Evolutionary conservation across 2,329 filamentous ascomycete genomes (phyloP).

Genomic region (Claviceps pusilla): DNA sequence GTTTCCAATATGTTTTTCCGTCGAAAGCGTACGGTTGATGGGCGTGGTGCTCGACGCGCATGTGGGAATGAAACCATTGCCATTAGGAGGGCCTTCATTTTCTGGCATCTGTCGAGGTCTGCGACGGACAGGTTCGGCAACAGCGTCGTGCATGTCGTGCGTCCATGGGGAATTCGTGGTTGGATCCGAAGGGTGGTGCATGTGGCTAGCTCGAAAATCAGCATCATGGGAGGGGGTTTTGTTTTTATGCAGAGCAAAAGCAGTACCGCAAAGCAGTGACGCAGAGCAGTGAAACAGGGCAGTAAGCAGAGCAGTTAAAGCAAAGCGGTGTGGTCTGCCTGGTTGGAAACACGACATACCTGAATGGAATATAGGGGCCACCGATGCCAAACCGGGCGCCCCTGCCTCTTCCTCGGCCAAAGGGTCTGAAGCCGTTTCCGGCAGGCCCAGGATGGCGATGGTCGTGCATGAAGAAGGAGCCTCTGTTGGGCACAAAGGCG

Average conservation of each 20-base stretch:
- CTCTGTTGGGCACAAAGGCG: constrained; percentile 83
- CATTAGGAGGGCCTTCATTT: constrained; percentile 37
- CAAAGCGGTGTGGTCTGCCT: background rate
- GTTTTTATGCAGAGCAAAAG: background rate
- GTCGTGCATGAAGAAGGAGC: constrained; percentile 95
- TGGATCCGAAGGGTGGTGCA: constrained; percentile 38
- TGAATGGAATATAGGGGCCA: constrained; percentile 43
- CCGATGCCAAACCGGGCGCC: constrained; percentile 44
- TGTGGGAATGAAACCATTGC: constrained; percentile 39
- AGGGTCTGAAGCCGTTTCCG: constrained; percentile 62
- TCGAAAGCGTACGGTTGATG: constrained; percentile 67
- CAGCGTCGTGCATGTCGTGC: constrained; percentile 80
- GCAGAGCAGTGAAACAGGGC: too few relatives aligned
- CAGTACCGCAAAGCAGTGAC: too few relatives aligned
- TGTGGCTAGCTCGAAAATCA: constrained; percentile 18
- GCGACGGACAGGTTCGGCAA: constrained; percentile 31
- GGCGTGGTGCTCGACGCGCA: constrained; percentile 45
- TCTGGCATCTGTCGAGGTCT: constrained; percentile 28
- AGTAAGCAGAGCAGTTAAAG: background rate
- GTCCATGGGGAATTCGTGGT: constrained; percentile 68
- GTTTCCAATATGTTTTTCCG: constrained; percentile 69
- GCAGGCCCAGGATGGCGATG: constrained; percentile 65
- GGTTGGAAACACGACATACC: constrained; percentile 33
- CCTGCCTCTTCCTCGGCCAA: constrained; percentile 50
- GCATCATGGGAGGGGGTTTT: constrained; percentile 1